These are phyloP conservation scores for Amanita phalloides DNA, from an alignment of 768 basidiomycete genomes.

Conservation along the genomic window DNA sequence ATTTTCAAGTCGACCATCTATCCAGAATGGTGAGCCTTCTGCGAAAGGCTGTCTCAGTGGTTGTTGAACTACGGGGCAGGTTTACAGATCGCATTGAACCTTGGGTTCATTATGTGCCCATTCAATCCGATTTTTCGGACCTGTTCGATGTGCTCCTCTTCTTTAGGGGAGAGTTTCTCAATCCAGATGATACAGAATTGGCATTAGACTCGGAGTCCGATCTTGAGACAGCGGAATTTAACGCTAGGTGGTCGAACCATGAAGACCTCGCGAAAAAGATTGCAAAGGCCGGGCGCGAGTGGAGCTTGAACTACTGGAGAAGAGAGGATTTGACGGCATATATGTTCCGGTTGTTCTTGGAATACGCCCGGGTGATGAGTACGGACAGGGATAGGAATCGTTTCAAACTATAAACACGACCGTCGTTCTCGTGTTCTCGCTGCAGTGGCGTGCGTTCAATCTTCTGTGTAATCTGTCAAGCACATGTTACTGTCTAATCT, in stretches of 20 bases:
- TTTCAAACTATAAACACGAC: background rate
- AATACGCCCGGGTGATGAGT: slow-evolving; percentile 8
- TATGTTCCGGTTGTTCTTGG: slow-evolving; percentile 33
- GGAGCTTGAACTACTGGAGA: slow-evolving; percentile 51
- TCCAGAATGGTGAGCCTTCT: slow-evolving; percentile 46
- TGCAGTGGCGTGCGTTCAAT: background rate
- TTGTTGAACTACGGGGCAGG: slow-evolving; percentile 18
- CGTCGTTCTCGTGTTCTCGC: background rate
- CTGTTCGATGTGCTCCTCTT: slow-evolving; percentile 62
- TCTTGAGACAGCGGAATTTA: background rate
- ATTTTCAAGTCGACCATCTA: slow-evolving; percentile 56
- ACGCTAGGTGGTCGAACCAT: slow-evolving; percentile 20
- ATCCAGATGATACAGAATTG: background rate
- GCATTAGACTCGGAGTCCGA: background rate
- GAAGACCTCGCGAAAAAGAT: slow-evolving; percentile 48
- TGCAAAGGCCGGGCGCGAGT: slow-evolving; percentile 41
- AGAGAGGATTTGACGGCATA: slow-evolving; percentile 51
- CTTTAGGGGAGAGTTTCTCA: slow-evolving; percentile 39
- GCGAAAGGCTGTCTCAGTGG: background rate
- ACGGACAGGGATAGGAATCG: background rate
- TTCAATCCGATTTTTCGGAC: slow-evolving; percentile 53
- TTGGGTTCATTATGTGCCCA: slow-evolving; percentile 68
- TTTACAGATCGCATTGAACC: slow-evolving; percentile 42
- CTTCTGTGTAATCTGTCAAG: background rate
- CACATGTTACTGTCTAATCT: too few relatives aligned